Base-by-base conservation (phyloP, 352 stramenopile genomes). In the Globisporangium perplexum region DNA sequence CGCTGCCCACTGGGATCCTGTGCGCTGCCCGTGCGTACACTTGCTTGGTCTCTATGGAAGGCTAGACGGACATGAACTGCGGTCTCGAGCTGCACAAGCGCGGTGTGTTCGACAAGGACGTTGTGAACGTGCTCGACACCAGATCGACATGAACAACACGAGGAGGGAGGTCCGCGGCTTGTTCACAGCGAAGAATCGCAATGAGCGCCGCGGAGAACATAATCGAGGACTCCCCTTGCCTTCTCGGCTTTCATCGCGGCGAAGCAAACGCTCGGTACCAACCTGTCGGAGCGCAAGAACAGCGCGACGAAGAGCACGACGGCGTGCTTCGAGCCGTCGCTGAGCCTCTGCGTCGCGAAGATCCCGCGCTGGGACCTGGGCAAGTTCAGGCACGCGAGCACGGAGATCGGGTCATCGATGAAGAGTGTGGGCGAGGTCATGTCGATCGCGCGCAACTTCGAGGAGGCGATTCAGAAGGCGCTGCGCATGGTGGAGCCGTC, bases 301-400 rank as follows among this genome's bases (percentile, higher is more conserved):
- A 93, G 80, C 22, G 86, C 97, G 39, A 98, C 93, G 41, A 97
- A 98, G 76, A 97, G 77, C 59, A 98, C 96, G 20, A 95, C 93
- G 14, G 96, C 96, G 42, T 98, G 92, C 72, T 99, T 99, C 61
- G 96, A 99, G 76, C 96, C 96, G n/a, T 98, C 90, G 63, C 69
- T 99, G 47, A 96, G 99, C 72, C 99, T 99, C 77, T 96, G 87
- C 61, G 96, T 99, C 24, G 82, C 93, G 48, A 99, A 99, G 77
- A 96, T 99, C 58, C 96, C 96, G 44, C 86, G 96, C 53, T 99
- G 95, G 82, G 96, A 99, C 77, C 60, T 99, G 57, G 89, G 80
- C 47, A 99, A 99, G 74, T 99, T 99, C 60, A 72, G 96, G 22
- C 79, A 90, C 55, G 95, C 98, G 35, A 96, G 80, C 55, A 98